A percentile compares a stretch with the other conserved stretches of the same genome.
Conservation (phyloP, 139 green algal species). For the Medakamo hakoo region DNA sequence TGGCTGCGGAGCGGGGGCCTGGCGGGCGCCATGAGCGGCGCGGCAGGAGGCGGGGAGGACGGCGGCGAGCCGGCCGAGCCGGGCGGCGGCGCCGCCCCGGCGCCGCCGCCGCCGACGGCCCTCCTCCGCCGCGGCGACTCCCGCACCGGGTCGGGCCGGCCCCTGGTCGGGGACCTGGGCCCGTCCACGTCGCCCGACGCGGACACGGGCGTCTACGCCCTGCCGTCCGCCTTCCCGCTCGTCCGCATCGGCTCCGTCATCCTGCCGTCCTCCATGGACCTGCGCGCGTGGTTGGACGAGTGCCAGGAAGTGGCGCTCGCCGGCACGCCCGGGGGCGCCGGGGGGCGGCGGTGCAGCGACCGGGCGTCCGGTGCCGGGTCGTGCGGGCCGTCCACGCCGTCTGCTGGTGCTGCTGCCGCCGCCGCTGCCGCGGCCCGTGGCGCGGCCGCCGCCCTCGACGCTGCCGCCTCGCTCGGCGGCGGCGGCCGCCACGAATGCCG, state of each 20-base stretch:
- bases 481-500: background rate
- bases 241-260: conserved; percentile 21
- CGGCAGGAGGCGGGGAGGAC: background rate
- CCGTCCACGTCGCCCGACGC: background rate
- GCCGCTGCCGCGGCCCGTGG: too few species aligned
- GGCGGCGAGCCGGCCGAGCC: background rate
- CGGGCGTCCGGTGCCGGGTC: too few species aligned
- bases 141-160: too few species aligned
- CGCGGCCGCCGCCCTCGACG: too few species aligned
- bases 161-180: background rate
- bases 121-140: too few species aligned
- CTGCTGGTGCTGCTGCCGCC: too few species aligned
- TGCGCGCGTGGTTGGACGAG: conserved; percentile 19
- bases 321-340: too few species aligned
- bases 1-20: conserved; percentile 11
- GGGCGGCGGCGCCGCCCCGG: conserved; percentile 7
- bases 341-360: too few species aligned
- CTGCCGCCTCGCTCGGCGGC: background rate
- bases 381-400: too few species aligned
- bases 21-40: background rate
- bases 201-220: background rate
- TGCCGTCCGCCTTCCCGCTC: conserved; percentile 7
- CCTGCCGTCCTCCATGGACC: conserved; percentile 37
- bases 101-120: conserved; percentile 14
- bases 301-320: background rate